Evolutionary conservation across 1,284 basidiomycete species (phyloP), one percentile per base, ranked within the genome.

Genomic region (Hypsizygus ulmarius): DNA sequence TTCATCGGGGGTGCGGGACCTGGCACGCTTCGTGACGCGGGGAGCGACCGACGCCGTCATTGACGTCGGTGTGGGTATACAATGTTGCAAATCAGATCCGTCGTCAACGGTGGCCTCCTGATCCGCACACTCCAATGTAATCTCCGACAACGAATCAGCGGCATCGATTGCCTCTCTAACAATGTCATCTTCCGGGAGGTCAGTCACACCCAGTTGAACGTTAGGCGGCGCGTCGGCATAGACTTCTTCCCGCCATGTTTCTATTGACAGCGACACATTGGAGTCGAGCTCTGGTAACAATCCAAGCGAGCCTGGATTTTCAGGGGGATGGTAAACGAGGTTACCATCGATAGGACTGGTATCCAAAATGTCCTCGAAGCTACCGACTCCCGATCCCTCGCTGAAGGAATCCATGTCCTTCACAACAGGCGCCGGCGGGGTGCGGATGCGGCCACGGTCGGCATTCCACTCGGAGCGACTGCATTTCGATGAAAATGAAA

Each of bases 321-420:
- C 38, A 25, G 21, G 21, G 12, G 61, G 50, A 19, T 32, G 50
- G 38, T 61, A 51, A 16, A 56, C 50, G 36, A 58, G 53, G 34
- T 61, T 54, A 16, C 57, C 59, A 42, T 54, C 52, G 40, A 60
- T 53, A 39, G 52, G 64, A 30, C 66, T 67, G 21, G 59, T 57
- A n/a, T 62, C 63, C 21, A 70, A 59, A 40, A 72, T 59, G 48
- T 65, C 74, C 50, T 73, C 74, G 60, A 79, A 79, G 52, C 73
- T 75, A 33, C 76, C 76, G 45, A 64, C 60, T 14, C 68, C 71
- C 7, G 73, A 75, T 21, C 77, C 77, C 37, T 78, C 74, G n/a
- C 74, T 76, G 64, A 79, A 79, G 44, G 74, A 74, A 50, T 79
- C 77, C 19, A 72, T 56, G 56, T 79, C 77, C 62, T 74, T 78